A percentile compares a stretch with the other conserved stretches of the same genome.
phyloP scores from a whole-genome alignment of 2,329 filamentous ascomycete species.

The Chaetomium strumarium region DNA sequence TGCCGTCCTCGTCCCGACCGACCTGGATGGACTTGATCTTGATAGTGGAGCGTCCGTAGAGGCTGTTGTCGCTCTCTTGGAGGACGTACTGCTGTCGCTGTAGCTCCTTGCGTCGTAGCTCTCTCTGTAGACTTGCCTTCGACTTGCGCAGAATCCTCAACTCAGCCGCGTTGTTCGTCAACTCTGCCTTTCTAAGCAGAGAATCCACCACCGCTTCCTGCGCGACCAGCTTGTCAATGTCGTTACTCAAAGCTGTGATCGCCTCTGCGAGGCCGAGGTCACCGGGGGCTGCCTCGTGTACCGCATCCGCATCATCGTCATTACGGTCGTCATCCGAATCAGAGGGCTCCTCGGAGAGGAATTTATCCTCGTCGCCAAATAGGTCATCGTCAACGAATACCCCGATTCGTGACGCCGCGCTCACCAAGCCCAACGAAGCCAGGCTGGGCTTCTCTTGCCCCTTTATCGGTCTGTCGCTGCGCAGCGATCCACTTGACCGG shows the following conservation, averaged over 20 bases:
- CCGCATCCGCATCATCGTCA: conserved; percentile 67
- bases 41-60: conserved; percentile 86
- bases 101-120: conserved; percentile 89
- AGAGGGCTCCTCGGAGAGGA: conserved; percentile 78
- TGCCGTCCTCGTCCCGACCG: conserved; percentile 83
- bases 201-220: conserved; percentile 92
- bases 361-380: conserved; percentile 82
- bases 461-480: conserved; percentile 35
- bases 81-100: conserved; percentile 95
- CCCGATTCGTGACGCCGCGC: conserved; percentile 76
- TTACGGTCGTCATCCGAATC: conserved; percentile 56
- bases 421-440: conserved; percentile 84
- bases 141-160: conserved; percentile 88
- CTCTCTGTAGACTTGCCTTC: conserved; percentile 84
- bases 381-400: conserved; percentile 93
- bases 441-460: conserved; percentile 72
- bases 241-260: conserved; percentile 77
- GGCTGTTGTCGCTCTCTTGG: conserved; percentile 94
- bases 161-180: conserved; percentile 95
- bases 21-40: conserved; percentile 91
- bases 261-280: conserved; percentile 91
- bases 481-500: conserved; percentile 30
- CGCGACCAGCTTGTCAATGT: conserved; percentile 81
- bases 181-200: conserved; percentile 84
- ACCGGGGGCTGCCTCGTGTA: conserved; percentile 90